A percentile compares a stretch with the other conserved stretches of the same genome.
phyloP scores from a whole-genome alignment of 768 basidiomycete species.

The Amanita phalloides region DNA sequence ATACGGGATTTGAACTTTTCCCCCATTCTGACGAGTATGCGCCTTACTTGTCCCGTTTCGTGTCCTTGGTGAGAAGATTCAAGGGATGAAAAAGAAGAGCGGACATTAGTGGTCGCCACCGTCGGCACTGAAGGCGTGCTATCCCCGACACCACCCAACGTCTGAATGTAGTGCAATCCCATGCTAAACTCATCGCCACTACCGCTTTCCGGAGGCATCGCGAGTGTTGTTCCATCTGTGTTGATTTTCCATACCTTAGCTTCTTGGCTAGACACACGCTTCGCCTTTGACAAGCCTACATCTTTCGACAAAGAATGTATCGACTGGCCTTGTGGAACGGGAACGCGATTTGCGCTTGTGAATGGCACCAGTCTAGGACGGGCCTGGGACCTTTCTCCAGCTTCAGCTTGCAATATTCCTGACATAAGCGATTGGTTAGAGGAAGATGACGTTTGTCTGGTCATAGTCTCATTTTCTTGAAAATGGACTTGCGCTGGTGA shows the following conservation, averaged over 20 bases:
- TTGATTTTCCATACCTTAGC: conserved; percentile 39
- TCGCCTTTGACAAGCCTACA: conserved; percentile 19
- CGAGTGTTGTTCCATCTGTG: conserved; percentile 17
- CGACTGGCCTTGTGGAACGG: conserved; percentile 40
- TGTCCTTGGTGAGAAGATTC: conserved; percentile 45
- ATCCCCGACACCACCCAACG: conserved; percentile 45
- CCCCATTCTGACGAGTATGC: conserved; percentile 43
- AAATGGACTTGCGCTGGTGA: conserved; percentile 33
- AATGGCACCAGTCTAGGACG: conserved; percentile 65
- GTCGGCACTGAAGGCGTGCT: conserved; percentile 22
- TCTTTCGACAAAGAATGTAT: conserved; percentile 16
- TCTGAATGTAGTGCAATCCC: conserved; percentile 61
- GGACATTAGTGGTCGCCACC: conserved; percentile 23
- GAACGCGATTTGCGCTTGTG: conserved; percentile 56
- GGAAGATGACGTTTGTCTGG: conserved; percentile 24
- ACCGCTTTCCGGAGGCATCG: conserved; percentile 19
- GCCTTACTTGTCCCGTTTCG: conserved; percentile 15
- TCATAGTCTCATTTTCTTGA: conserved; percentile 19
- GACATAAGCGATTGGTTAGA: conserved; percentile 24
- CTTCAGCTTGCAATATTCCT: conserved; percentile 6
- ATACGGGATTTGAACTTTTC: conserved; percentile 53
- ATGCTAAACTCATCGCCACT: conserved; percentile 58
- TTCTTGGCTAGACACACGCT: conserved; percentile 51
- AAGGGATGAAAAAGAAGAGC: conserved; percentile 54
- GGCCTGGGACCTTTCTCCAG: conserved; percentile 5